Evolutionary conservation across 345 rosid genomes (phyloP), one percentile per base, ranked within the genome.

Genomic region (Psidium guajava): DNA sequence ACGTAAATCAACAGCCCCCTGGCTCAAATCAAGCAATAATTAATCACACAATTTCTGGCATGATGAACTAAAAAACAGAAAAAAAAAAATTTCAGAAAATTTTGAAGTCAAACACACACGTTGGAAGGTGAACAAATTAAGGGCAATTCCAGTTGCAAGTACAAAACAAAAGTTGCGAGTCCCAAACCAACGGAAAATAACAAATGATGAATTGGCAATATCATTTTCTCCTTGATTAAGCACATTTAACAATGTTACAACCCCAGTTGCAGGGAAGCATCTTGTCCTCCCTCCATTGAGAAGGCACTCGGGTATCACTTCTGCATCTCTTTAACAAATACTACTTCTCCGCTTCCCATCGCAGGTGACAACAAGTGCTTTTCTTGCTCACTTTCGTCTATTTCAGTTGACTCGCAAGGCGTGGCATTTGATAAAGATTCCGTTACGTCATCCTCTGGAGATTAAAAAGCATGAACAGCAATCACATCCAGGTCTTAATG

Each of bases 311-410:
- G 25, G 28, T 22, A 51, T 83, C 80, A 58, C 74, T 86, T 86
- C 9, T 83, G 85, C 9, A 54, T 24, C 87, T 93, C 95, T 87
- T 86, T 94, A 49, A 93, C 88, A 84, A 94, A 94, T 64, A 92
- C 81, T 83, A 94, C 87, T 11, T 93, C 94, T 81, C 84, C 86
- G 27, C 86, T 84, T 24, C 52, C 49, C 16, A 64, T 57, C 49
- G 82, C 58, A 49, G 93, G 91, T 2, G 94, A 88, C 75, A 93
- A 86, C 87, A 94, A 84, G 83, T 87, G 91, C 87, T 90, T 94
- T 89, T 91, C 95, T 73, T 83, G 92, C 55, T 93, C 94, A 14
- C 42, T 83, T 83, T 93, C 96, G 24, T 64, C 84, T 27, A 91
- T 81, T 82, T 94, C 95, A 15, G 88, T 74, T 4, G 92, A 91